Base-by-base conservation (phyloP, 139 green algal genomes). In the Penium margaritaceum region DNA sequence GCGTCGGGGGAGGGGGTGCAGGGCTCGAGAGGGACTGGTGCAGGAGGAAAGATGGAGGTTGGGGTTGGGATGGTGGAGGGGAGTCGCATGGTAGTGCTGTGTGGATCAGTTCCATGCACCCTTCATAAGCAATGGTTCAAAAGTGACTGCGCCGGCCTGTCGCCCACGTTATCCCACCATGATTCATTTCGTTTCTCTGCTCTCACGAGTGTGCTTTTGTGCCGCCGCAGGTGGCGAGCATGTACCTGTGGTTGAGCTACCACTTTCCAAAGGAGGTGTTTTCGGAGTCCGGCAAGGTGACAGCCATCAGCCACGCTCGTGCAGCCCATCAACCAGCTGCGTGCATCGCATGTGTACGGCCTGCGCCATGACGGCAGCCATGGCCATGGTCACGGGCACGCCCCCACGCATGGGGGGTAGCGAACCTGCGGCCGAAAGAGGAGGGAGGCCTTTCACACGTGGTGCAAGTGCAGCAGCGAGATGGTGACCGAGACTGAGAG, bases 61-160 rank as follows among this genome's bases (percentile, higher is more conserved):
- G n/a, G n/a, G n/a, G n/a, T n/a, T n/a, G n/a, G n/a, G n/a, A n/a
- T n/a, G n/a, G n/a, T n/a, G n/a, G n/a, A n/a, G n/a, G n/a, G n/a
- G n/a, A n/a, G n/a, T n/a, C n/a, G n/a, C n/a, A n/a, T n/a, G n/a
- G n/a, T n/a, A n/a, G n/a, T n/a, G n/a, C n/a, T n/a, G n/a, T n/a
- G n/a, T n/a, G n/a, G n/a, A n/a, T n/a, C n/a, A n/a, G n/a, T n/a
- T n/a, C n/a, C n/a, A n/a, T n/a, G n/a, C n/a, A n/a, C n/a, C n/a
- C n/a, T n/a, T n/a, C n/a, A n/a, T 57, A n/a, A 21, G 21, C 46
- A 5, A 69, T 76, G 54, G 60, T 74, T 55, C 68, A 74, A 34
- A 55, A 76, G 68, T 30, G 12, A 32, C 29, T 66, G 57, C 15
- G 57, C 29, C 17, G 14, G 57, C 17, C 30, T 39, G 29, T 17